Evolutionary conservation across 345 rosid species (phyloP), one percentile per base, ranked within the genome.

Genomic region (Eucalyptus regnans): DNA sequence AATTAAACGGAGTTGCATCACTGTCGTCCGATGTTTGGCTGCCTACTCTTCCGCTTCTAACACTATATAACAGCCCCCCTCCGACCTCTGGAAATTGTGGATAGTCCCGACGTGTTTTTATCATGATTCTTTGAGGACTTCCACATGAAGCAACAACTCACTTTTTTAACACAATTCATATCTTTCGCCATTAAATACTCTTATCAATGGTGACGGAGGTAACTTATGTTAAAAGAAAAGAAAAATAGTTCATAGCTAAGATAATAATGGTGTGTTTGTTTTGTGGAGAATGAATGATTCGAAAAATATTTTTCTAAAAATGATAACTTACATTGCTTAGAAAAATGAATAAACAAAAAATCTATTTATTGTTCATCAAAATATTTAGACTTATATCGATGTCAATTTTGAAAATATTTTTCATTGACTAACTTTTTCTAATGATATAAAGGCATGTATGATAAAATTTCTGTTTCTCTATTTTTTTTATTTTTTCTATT

Each of bases 381-480:
- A 20, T 20, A 0, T 52, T 52, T 52, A 20, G 25, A 52, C 2
- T 52, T 18, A 52, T 52, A 18, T 56, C 5, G 1, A 2, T 56
- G 62, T 56, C 1, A 0, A 56, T 23, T 56, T 23, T 56, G 62
- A 56, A 56, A 56, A 56, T 56, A 56, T 56, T 23, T 56, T 56
- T 56, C 62, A 56, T 56, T 56, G 62, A 9, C 6, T 56, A 56
- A 56, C 12, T 56, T 22, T 56, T 22, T 56, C 29, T 18, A 18
- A 52, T 0, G 0, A 52, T 52, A 18, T 1, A 52, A 52, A 0
- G 23, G 9, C 1, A 0, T 1, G 0, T 7, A 52, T 7, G 41
- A 52, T 1, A 52, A 50, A 50, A 50, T 16, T 51, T 51, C 0
- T 51, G 1, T 51, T 51, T 51, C 4, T 51, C 8, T 16, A 6